Evolutionary conservation across 2,329 filamentous ascomycete genomes (phyloP), one percentile per base, ranked within the genome.

Genomic region (Exophiala viscosa): DNA sequence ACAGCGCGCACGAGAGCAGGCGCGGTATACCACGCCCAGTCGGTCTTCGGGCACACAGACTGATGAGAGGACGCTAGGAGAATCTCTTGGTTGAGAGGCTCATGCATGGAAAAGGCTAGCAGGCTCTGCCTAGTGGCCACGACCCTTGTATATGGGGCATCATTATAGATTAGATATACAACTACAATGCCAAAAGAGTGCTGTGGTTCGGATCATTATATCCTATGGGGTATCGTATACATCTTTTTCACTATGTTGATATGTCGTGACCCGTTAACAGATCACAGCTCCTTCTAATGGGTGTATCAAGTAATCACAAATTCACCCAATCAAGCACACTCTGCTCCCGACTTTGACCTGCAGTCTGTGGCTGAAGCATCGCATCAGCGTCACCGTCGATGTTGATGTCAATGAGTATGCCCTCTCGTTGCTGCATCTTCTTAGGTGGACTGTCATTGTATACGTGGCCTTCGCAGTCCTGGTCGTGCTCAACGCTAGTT

Each of bases 281-380:
- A 20, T 8, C 17, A 20, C 39, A 20, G 3, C 23, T n/a, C 35
- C 7, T 7, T 6, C 13, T 35, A 6, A 7, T 39, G 32, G 11
- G 23, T 9, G 15, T 6, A 14, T 18, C 15, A 2, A 3, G 14
- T 28, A 9, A 9, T 54, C 34, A 52, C 20, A 61, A 40, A 45
- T 52, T 50, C 7, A 46, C 44, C 59, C 59, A 61, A 39, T 61
- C 59, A 14, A 61, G 31, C 31, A 48, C 38, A 39, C 59, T 61
- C 49, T 57, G 52, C 8, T 61, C 59, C 6, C 31, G 43, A 45
- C 40, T 42, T 8, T 17, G n/a, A 20, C 14, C 11, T 35, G 11
- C 14, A 36, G 34, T 15, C 34, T 36, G 34, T 13, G 34, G 5
- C 11, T 15, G 11, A 5, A 5, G 34, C 34, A 15, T 5, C 34